Base-by-base conservation (phyloP, 2,329 filamentous ascomycete genomes). In the Trichophaea hybrida region DNA sequence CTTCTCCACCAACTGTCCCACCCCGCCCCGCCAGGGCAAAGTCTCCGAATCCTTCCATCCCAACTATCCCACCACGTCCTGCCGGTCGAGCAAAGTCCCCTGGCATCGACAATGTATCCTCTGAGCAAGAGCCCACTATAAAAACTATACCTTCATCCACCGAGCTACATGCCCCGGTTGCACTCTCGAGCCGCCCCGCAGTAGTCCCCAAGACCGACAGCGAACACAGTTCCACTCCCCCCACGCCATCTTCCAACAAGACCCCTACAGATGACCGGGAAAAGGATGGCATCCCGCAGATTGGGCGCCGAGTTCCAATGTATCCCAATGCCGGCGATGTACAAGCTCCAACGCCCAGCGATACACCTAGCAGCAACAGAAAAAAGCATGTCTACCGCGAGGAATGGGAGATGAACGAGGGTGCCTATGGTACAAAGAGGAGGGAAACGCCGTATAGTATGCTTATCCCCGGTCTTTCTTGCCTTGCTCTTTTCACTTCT, bases 301-400 rank as follows among this genome's bases (percentile, higher is more conserved):
- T 96, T 66, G 91, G 91, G 52, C 82, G 87, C 69, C 85, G 90
- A 69, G 91, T 98, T 43, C 93, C 93, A 54, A 93, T 98, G 87
- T 85, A 93, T 70, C 86, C 84, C 57, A 82, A 93, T 71, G 87
- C 93, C 48, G 93, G 93, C 63, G 91, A 97, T 71, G 93, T 97
- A 7, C 93, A 98, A 74, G 93, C 93, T 12, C 93, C 93, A 1
- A 93, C 90, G 1, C 89, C 90, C 1, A 80, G 82, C 1, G 84
- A 83, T 6, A 52, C 69, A 71, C 52, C 61, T 0, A 58, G 61
- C 2, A 37, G 43, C n/a, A 55, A 40, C 7, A 61, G 13, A 49
- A 64, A 62, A 48, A 49, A 43, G 2, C 63, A 64, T 51, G 62
- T 65, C 12, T 64, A 64, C 43, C 56, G 60, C 31, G 63, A 64